phyloP scores from a whole-genome alignment of 108 stramenopile species.

The Aureococcus anophagefferens region DNA sequence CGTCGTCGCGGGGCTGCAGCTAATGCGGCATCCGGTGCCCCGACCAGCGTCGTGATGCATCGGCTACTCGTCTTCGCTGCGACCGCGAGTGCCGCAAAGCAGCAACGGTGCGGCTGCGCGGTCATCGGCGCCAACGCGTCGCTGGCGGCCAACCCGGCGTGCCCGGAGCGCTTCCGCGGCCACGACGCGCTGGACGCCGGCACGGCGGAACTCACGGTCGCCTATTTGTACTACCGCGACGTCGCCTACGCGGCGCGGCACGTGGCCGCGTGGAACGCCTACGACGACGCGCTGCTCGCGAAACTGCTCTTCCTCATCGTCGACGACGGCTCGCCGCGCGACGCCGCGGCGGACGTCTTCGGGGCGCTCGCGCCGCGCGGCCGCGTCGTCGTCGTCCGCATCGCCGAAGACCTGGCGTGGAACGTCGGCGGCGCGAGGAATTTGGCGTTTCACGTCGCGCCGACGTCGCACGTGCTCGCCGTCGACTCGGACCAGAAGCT shows the following conservation, averaged over 20 bases:
- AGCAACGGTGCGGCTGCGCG: no score
- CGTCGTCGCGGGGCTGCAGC: no score
- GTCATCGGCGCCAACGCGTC: no score
- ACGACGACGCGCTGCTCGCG: background rate
- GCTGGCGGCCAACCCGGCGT: background rate
- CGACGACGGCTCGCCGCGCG: constrained; percentile 3
- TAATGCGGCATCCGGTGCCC: no score
- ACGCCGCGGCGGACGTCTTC: background rate
- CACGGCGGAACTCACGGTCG: background rate
- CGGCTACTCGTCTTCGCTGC: no score
- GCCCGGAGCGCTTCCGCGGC: background rate
- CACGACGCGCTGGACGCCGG: background rate
- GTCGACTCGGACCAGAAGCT: constrained; percentile 1
- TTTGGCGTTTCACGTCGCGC: background rate
- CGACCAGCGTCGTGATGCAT: no score
- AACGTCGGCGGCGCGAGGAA: constrained; percentile 16
- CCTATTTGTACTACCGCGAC: background rate
- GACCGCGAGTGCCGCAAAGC: no score
- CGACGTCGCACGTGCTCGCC: background rate
- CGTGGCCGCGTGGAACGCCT: background rate
- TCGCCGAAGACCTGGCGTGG: constrained; percentile 5
- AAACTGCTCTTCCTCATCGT: background rate
- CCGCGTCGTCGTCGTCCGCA: background rate
- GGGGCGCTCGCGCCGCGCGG: background rate
- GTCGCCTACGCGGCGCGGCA: background rate